Evolutionary conservation across 768 basidiomycete genomes (phyloP), one percentile per base, ranked within the genome.

Genomic region (Neoboletus subvelutipes): DNA sequence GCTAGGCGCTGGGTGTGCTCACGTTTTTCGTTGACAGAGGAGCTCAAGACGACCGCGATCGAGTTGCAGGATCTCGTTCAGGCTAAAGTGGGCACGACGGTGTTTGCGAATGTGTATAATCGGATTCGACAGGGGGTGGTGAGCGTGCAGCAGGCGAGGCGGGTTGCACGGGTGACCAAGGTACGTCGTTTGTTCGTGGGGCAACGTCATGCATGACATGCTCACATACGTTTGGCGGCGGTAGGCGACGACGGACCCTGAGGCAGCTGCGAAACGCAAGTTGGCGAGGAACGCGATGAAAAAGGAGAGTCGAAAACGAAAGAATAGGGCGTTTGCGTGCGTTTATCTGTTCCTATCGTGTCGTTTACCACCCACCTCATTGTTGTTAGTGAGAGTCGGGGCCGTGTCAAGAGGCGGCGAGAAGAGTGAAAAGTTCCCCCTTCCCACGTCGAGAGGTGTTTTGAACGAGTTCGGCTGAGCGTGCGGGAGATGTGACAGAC

Each of bases 11-110:
- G n/a, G n/a, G n/a, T 28, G 3, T 28, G 28, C 29, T 29, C 29
- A 29, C 29, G 29, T 29, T 9, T 31, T n/a, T n/a, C n/a, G n/a
- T n/a, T n/a, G n/a, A n/a, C n/a, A 31, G 96, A 88, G 41, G 93
- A 95, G 50, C 76, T 98, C 20, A 91, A 92, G 70, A 83, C 83
- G 1, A 79, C 92, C 0, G 87, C 90, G 2, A 75, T 80, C 12
- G 95, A 99, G 71, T 75, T 98, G 24, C 88, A 92, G 59, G 93
- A 94, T 54, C 82, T 98, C 7, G 75, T 99, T 4, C 95, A 94
- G 69, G 71, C 74, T 45, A 93, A 92, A 79, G 87, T 98, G 43
- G 94, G 95, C 34, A 83, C 85, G n/a, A 89, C 89, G 9, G 84
- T 82, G 63, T 98, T 97, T 71, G 83, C 94, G 1, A 71, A 72